Conservation (phyloP, 2,329 filamentous ascomycete genomes). For the Blastomyces emzantsi region DNA sequence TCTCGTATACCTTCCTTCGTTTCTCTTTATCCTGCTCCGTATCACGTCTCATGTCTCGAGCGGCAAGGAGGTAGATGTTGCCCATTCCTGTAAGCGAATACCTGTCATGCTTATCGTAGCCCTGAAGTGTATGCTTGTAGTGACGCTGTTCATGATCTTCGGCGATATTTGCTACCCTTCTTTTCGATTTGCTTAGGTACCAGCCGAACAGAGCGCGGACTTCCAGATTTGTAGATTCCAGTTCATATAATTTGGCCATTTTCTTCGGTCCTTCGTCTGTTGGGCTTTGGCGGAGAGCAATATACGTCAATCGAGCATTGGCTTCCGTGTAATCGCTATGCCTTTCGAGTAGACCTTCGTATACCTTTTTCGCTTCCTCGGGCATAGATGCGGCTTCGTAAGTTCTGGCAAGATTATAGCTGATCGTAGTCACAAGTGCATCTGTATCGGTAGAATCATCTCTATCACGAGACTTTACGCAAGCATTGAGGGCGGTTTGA, state of each 20-base stretch:
- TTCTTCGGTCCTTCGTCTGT: slow-evolving; percentile 79
- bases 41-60: slow-evolving; percentile 88
- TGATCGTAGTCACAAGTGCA: slow-evolving; percentile 88
- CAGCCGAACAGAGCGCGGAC: slow-evolving; percentile 90
- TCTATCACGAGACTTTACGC: slow-evolving; percentile 68
- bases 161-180: slow-evolving; percentile 66
- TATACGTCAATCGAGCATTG: slow-evolving; percentile 77
- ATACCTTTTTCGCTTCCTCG: slow-evolving; percentile 79
- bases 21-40: slow-evolving; percentile 87
- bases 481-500: slow-evolving; percentile 81
- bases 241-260: slow-evolving; percentile 75
- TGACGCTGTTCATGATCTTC: slow-evolving; percentile 90
- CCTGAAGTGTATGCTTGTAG: slow-evolving; percentile 91
- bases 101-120: slow-evolving; percentile 95
- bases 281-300: slow-evolving; percentile 70
- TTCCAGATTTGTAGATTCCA: slow-evolving; percentile 76
- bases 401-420: slow-evolving; percentile 88
- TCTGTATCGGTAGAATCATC: slow-evolving; percentile 75
- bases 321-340: slow-evolving; percentile 93
- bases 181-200: slow-evolving; percentile 86
- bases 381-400: slow-evolving; percentile 77
- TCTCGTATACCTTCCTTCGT: slow-evolving; percentile 74
- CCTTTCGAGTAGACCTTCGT: slow-evolving; percentile 72
- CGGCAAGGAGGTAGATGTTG: slow-evolving; percentile 79
- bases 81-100: slow-evolving; percentile 97